phyloP scores from a whole-genome alignment of 2,329 filamentous ascomycete genomes.

The Penicillium decumbens region DNA sequence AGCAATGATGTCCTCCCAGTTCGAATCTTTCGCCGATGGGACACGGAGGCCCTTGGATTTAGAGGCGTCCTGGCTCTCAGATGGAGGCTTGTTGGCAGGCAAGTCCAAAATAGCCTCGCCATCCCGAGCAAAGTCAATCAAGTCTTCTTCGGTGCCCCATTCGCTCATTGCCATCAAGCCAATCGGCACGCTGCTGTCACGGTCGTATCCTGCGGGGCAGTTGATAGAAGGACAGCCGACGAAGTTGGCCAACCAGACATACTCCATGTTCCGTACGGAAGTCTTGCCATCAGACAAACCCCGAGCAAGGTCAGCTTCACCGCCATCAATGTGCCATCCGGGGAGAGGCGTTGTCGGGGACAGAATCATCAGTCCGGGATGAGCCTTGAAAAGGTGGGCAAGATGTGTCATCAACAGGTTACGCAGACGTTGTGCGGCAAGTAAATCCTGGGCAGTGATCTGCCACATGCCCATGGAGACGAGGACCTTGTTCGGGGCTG shows the following conservation, averaged over 20 bases:
- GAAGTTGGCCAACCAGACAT: conserved; percentile 80
- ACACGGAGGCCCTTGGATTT: conserved; percentile 23
- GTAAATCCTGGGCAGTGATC: conserved; percentile 64
- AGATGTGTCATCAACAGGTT: conserved; percentile 75
- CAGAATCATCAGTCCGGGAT: conserved; percentile 73
- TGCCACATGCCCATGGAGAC: conserved; percentile 58
- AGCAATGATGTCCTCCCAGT: conserved; percentile 40
- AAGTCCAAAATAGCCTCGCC: conserved; percentile 46
- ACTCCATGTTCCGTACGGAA: conserved; percentile 75
- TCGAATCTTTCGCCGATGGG: conserved; percentile 25
- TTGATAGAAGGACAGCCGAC: conserved; percentile 70
- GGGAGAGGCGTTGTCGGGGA: conserved; percentile 71
- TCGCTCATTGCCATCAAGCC: conserved; percentile 53
- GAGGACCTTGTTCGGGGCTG: conserved; percentile 65
- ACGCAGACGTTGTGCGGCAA: conserved; percentile 69
- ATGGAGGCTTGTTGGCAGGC: conserved; percentile 9
- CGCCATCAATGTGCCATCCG: conserved; percentile 65
- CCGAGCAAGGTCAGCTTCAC: conserved; percentile 55
- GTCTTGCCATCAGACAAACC: conserved; percentile 71
- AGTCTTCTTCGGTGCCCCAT: conserved; percentile 51
- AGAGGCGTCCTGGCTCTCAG: conserved; percentile 3
- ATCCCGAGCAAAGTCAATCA: conserved; percentile 52
- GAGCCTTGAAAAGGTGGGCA: conserved; percentile 61
- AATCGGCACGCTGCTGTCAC: conserved; percentile 44
- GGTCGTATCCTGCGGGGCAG: conserved; percentile 68